These are phyloP conservation scores for Pyrenula massariospora DNA, from an alignment of 495 filamentous ascomycete species.

Conservation along the genomic window DNA sequence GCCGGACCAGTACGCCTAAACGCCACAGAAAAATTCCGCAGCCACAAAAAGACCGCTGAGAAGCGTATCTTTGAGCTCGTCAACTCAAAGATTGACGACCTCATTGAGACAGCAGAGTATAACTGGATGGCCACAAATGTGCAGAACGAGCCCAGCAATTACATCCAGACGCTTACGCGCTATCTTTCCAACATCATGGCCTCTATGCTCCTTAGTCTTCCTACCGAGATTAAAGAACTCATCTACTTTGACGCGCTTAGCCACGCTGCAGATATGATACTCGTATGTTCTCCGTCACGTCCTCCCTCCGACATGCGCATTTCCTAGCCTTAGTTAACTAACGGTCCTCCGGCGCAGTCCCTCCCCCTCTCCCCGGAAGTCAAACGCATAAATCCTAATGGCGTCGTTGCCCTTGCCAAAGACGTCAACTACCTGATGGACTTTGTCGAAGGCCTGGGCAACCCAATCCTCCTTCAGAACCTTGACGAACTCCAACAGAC, in stretches of 20 bases:
- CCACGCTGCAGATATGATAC: conserved; percentile 77
- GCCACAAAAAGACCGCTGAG: conserved; percentile 88
- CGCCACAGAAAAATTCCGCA: conserved; percentile 76
- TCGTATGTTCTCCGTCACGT: conserved; percentile 40
- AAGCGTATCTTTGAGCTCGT: conserved; percentile 98
- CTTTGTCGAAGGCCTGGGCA: conserved; percentile 75
- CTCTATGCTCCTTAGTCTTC: conserved; percentile 80
- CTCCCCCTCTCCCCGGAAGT: conserved; percentile 72
- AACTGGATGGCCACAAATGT: conserved; percentile 69
- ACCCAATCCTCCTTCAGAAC: conserved; percentile 70
- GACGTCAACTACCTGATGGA: conserved; percentile 73
- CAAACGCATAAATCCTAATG: conserved; percentile 75
- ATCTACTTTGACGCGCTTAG: conserved; percentile 95
- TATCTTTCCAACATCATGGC: conserved; percentile 97
- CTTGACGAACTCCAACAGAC: conserved; percentile 91
- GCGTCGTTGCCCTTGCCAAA: conserved; percentile 63
- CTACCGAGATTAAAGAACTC: conserved; percentile 88
- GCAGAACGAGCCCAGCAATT: conserved; percentile 65
- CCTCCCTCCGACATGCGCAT: neutral
- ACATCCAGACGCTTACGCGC: conserved; percentile 84
- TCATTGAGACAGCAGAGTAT: conserved; percentile 93
- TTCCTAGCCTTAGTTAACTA: neutral
- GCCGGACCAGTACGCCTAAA: conserved; percentile 62
- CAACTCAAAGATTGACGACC: conserved; percentile 96
- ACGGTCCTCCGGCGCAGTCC: too few relatives aligned